These are phyloP conservation scores for Leersia perrieri DNA, from an alignment of 176 grass and related monocot genomes.

Conservation along the genomic window DNA sequence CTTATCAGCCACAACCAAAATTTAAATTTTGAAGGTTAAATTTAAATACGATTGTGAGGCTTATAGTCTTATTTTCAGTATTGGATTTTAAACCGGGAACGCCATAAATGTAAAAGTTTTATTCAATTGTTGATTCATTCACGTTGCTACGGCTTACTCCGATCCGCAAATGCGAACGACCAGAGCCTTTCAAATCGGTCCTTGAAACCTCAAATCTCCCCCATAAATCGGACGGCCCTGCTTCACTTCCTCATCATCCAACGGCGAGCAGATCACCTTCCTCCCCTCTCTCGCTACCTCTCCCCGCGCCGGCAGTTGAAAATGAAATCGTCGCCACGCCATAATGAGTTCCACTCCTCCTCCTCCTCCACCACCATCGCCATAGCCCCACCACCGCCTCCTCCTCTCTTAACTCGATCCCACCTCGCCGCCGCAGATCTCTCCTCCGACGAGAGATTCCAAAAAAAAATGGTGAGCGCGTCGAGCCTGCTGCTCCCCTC, in stretches of 20 bases:
- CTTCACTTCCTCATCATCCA: background rate
- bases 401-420: background rate
- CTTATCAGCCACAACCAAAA: no score
- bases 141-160: no score
- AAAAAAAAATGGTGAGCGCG: slow-evolving; percentile 44
- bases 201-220: background rate
- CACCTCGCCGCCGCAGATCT: background rate
- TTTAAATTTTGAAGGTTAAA: no score
- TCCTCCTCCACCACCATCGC: background rate
- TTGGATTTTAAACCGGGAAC: no score
- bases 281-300: background rate
- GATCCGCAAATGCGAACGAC: no score
- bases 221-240: background rate
- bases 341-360: slow-evolving; percentile 26
- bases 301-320: slow-evolving; percentile 23
- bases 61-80: no score
- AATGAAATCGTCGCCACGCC: background rate
- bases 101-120: no score
- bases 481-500: slow-evolving; percentile 61
- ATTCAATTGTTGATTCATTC: no score
- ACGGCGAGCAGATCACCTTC: background rate
- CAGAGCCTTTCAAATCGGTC: no score
- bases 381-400: background rate
- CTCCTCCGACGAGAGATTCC: background rate
- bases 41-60: no score